Percentiles rank a stretch among this genome's conserved stretches.
These are phyloP conservation scores for Aspergillus phoenicis DNA, from an alignment of 2,329 filamentous ascomycete genomes.

Conservation along the genomic window DNA sequence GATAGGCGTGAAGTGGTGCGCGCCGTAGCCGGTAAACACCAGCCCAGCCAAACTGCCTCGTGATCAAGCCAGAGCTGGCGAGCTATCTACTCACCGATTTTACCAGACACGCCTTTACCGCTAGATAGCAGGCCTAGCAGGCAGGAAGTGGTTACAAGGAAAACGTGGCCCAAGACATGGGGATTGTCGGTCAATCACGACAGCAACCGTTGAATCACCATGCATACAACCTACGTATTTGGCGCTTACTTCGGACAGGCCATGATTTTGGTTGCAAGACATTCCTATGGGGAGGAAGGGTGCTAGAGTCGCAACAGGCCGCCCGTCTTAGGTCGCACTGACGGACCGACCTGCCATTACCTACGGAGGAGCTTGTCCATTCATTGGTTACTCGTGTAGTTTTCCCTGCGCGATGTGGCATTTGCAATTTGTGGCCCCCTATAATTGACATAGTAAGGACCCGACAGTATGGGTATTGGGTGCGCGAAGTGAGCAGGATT, in stretches of 20 bases:
- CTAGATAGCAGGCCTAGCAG: background rate
- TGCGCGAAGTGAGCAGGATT: background rate
- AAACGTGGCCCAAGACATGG: slow-evolving; percentile 20
- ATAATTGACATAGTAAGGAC: background rate
- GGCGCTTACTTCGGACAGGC: slow-evolving; percentile 9
- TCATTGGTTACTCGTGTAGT: background rate
- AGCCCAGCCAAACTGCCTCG: background rate
- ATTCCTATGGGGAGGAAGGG: background rate
- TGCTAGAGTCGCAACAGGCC: background rate
- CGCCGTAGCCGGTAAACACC: background rate
- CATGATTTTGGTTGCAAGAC: background rate
- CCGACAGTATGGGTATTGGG: background rate
- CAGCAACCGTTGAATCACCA: slow-evolving; percentile 6
- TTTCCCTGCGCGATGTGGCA: background rate
- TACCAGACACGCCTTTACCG: slow-evolving; percentile 1
- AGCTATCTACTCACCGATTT: background rate
- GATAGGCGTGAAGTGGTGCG: background rate
- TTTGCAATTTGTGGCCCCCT: background rate
- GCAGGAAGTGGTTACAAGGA: background rate
- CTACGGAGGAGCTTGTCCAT: background rate
- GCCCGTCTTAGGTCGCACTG: background rate
- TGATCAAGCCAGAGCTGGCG: background rate
- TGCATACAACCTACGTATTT: slow-evolving; percentile 4
- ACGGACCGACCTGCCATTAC: background rate
- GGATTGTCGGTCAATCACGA: slow-evolving; percentile 14